Evolutionary conservation across 2,329 filamentous ascomycete species (phyloP).

Genomic region (Aspergillus sp.): DNA sequence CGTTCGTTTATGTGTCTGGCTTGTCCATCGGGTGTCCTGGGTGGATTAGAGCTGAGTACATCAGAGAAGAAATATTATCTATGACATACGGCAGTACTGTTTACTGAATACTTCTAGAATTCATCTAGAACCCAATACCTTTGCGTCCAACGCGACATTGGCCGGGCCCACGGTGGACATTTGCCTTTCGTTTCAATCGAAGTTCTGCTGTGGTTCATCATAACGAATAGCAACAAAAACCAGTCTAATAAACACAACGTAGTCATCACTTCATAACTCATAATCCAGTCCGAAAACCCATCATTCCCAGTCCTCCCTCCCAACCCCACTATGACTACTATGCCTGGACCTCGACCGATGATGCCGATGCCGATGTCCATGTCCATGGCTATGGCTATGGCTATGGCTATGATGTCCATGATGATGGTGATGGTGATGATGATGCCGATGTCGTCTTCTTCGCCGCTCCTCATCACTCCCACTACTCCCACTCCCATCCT

Average conservation of each 20-base stretch:
- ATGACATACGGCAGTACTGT: no score
- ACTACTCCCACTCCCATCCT: constrained; percentile 19
- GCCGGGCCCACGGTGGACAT: no score
- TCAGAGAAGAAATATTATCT: no score
- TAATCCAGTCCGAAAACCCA: neutral
- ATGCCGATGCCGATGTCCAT: constrained; percentile 10
- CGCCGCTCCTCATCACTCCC: constrained; percentile 22
- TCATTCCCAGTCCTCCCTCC: neutral
- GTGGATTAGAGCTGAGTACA: no score
- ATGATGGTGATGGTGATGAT: constrained; percentile 14
- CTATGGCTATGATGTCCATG: constrained; percentile 19
- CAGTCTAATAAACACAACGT: neutral
- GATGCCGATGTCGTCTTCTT: constrained; percentile 17
- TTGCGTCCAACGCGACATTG: no score
- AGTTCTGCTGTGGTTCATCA: no score
- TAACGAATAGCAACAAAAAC: no score
- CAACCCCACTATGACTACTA: constrained; percentile 13
- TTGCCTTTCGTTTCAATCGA: no score
- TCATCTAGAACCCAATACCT: no score
- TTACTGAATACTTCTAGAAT: no score
- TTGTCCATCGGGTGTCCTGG: no score
- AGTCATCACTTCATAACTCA: neutral
- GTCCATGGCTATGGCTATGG: constrained; percentile 16
- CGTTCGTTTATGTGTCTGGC: no score
- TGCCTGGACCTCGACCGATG: constrained; percentile 25